Conservation (phyloP, 1,284 basidiomycete genomes). For the Ganoderma lucidum region DNA sequence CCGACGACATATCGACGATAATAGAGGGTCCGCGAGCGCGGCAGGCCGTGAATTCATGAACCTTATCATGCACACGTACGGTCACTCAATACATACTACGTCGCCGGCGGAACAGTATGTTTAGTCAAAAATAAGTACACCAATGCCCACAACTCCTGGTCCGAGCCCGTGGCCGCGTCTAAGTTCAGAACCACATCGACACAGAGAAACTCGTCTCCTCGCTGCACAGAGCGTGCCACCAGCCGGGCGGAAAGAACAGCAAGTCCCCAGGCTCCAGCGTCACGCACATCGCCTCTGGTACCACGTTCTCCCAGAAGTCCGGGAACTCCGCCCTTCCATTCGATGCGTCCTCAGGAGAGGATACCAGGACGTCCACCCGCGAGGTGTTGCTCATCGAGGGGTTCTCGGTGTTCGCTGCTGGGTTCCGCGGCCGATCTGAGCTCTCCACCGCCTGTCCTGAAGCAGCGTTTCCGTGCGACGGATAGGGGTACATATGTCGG, state of each 20-base stretch:
- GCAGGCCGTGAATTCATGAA: neutral
- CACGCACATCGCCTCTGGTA: conserved; percentile 69
- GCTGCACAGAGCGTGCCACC: conserved; percentile 94
- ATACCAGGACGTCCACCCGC: conserved; percentile 70
- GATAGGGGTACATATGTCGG: conserved; percentile 63
- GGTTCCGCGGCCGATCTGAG: conserved; percentile 42
- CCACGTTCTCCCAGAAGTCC: conserved; percentile 65
- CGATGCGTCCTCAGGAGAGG: conserved; percentile 37
- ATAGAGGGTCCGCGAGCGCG: neutral
- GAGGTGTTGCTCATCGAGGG: conserved; percentile 73
- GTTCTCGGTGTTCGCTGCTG: conserved; percentile 48
- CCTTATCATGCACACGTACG: neutral
- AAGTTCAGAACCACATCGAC: conserved; percentile 78
- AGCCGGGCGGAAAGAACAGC: conserved; percentile 87
- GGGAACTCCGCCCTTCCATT: conserved; percentile 42
- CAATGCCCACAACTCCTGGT: neutral
- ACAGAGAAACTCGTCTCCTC: conserved; percentile 81
- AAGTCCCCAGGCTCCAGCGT: conserved; percentile 85
- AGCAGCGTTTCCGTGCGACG: conserved; percentile 6
- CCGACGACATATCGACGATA: neutral
- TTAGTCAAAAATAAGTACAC: conserved; percentile 4
- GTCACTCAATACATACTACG: neutral
- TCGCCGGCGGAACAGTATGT: neutral
- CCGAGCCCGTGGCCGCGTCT: neutral
- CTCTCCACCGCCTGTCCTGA: neutral